A percentile compares a stretch with the other conserved stretches of the same genome.
Evolutionary conservation across 176 grass and related monocot species (phyloP).

Genomic region (maize (Zea mays)): Zm-B73-REFERENCE-NAM-5.0 NC_050102.1:182829001-182829500

Average conservation of each 20-base stretch:
- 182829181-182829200: neutral
- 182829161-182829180: neutral
- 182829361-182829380: conserved; percentile 55
- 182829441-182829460: conserved; percentile 60
- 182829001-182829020: too few relatives aligned
- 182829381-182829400: conserved; percentile 74
- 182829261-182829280: conserved; percentile 12
- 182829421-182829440: conserved; percentile 72
- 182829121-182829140: too few relatives aligned
- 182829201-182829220: neutral
- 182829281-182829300: neutral
- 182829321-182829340: conserved; percentile 39
- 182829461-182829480: conserved; percentile 68
- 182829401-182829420: conserved; percentile 68
- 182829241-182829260: conserved; percentile 4
- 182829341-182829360: conserved; percentile 60
- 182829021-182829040: too few relatives aligned
- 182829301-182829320: neutral
- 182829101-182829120: too few relatives aligned
- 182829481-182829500: conserved; percentile 72
- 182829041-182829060: too few relatives aligned
- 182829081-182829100: too few relatives aligned
- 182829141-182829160: neutral
- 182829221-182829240: neutral
- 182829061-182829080: too few relatives aligned